Conservation (phyloP, 495 filamentous ascomycete genomes). For the Staphylotrichum longicolle region DNA sequence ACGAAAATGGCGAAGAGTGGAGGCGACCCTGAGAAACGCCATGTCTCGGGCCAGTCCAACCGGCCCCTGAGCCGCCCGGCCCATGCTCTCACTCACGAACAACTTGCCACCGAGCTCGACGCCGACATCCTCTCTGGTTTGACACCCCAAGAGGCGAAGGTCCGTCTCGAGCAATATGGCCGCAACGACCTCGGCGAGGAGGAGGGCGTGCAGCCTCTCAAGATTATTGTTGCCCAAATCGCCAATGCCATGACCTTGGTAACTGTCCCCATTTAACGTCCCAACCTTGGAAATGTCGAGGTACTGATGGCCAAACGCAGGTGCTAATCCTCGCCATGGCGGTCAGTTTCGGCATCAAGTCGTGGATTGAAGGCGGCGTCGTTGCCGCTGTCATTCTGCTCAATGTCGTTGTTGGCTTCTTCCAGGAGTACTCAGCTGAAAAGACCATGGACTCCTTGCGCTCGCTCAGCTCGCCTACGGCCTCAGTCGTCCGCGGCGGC, state of each 20-base stretch:
- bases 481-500: slow-evolving; percentile 70
- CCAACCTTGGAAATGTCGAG: not conserved
- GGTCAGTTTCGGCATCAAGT: slow-evolving; percentile 73
- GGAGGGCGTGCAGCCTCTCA: slow-evolving; percentile 50
- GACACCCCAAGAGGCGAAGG: slow-evolving; percentile 37
- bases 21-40: slow-evolving; percentile 23
- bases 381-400: slow-evolving; percentile 75
- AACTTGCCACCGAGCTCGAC: slow-evolving; percentile 56
- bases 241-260: slow-evolving; percentile 56
- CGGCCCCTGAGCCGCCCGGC: slow-evolving; percentile 57
- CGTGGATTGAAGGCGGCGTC: slow-evolving; percentile 84
- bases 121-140: slow-evolving; percentile 54
- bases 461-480: slow-evolving; percentile 74
- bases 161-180: slow-evolving; percentile 45
- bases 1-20: slow-evolving; percentile 4
- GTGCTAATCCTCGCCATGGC: slow-evolving; percentile 80
- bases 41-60: slow-evolving; percentile 57
- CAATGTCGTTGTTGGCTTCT: slow-evolving; percentile 74
- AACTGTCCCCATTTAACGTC: not conserved
- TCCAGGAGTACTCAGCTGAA: slow-evolving; percentile 83
- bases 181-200: slow-evolving; percentile 51
- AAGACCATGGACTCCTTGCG: slow-evolving; percentile 82
- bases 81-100: slow-evolving; percentile 57
- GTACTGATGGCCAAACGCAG: slow-evolving; percentile 24
- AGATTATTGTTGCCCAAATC: slow-evolving; percentile 54